Percentiles rank a stretch among this genome's conserved stretches.
Conservation (phyloP, 805 yeast genomes). For the Metschnikowia henanensis region DNA sequence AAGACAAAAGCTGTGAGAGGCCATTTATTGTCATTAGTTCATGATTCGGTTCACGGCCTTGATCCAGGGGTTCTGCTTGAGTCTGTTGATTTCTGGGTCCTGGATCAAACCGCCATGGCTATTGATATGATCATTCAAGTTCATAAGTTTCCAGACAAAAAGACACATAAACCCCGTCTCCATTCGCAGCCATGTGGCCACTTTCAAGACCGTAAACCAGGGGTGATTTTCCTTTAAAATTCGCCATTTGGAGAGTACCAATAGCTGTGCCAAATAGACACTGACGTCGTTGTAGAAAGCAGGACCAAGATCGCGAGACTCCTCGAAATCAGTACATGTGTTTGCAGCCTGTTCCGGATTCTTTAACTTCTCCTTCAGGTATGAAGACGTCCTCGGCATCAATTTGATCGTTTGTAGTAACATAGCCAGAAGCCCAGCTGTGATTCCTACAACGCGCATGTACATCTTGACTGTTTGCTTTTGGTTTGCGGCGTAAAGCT, state of each 20-base stretch:
- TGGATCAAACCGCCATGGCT: constrained; percentile 16
- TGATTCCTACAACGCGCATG: constrained; percentile 35
- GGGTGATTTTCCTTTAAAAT: constrained; percentile 41
- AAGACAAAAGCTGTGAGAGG: no score
- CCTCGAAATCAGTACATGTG: constrained; percentile 2
- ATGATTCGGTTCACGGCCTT: constrained; percentile 15
- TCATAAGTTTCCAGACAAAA: constrained; percentile 40
- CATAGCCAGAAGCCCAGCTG: constrained; percentile 31
- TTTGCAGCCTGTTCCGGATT: constrained; percentile 19
- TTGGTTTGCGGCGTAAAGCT: constrained; percentile 17
- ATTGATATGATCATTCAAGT: constrained; percentile 32
- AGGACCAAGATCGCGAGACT: constrained; percentile 25
- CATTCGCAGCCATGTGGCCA: constrained; percentile 31
- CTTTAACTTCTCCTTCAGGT: no score
- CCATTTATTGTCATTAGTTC: no score
- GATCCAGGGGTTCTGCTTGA: constrained; percentile 16
- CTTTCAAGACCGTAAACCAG: constrained; percentile 25
- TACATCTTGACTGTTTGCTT: constrained; percentile 34
- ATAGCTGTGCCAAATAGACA: constrained; percentile 33
- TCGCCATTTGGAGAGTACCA: constrained; percentile 43
- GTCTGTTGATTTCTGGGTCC: constrained; percentile 9
- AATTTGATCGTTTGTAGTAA: constrained; percentile 19
- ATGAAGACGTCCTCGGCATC: no score
- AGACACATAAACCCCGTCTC: constrained; percentile 36
- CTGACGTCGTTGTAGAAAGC: constrained; percentile 29